These are phyloP conservation scores for Penicillium corylophilum DNA, from an alignment of 2,329 filamentous ascomycete genomes.

Conservation along the genomic window DNA sequence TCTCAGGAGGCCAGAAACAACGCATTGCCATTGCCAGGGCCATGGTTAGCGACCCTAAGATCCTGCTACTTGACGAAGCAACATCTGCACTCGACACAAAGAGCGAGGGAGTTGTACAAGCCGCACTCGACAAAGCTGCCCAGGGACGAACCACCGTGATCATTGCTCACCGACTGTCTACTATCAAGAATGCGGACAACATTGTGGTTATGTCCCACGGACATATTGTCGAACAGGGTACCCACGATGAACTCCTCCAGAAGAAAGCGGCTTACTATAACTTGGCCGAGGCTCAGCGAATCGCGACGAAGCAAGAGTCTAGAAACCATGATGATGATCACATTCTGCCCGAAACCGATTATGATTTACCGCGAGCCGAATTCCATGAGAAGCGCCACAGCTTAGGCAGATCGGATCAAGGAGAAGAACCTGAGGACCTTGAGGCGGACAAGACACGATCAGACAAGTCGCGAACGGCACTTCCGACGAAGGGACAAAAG, in stretches of 20 bases:
- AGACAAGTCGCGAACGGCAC: too few relatives aligned
- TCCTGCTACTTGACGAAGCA: slow-evolving; percentile 83
- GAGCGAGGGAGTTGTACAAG: slow-evolving; percentile 12
- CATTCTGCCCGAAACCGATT: too few relatives aligned
- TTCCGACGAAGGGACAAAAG: too few relatives aligned
- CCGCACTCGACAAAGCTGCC: slow-evolving; percentile 6
- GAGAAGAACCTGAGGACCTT: too few relatives aligned
- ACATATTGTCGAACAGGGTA: slow-evolving; percentile 50
- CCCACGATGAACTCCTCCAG: slow-evolving; percentile 33
- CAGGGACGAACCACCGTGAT: slow-evolving; percentile 52
- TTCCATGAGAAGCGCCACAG: too few relatives aligned
- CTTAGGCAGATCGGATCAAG: too few relatives aligned
- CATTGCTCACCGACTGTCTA: slow-evolving; percentile 17
- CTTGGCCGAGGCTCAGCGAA: too few relatives aligned
- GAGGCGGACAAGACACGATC: too few relatives aligned
- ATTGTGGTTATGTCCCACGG: slow-evolving; percentile 17
- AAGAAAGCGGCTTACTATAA: too few relatives aligned
- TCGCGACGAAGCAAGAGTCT: too few relatives aligned
- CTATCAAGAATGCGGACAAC: slow-evolving; percentile 14
- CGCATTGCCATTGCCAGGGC: slow-evolving; percentile 76
- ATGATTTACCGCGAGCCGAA: too few relatives aligned
- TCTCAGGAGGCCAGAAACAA: slow-evolving; percentile 81
- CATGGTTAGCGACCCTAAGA: slow-evolving; percentile 64
- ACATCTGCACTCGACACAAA: slow-evolving; percentile 59
- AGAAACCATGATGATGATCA: too few relatives aligned